Conservation (phyloP, 495 filamentous ascomycete genomes). For the Tetracladium setigerum region DNA sequence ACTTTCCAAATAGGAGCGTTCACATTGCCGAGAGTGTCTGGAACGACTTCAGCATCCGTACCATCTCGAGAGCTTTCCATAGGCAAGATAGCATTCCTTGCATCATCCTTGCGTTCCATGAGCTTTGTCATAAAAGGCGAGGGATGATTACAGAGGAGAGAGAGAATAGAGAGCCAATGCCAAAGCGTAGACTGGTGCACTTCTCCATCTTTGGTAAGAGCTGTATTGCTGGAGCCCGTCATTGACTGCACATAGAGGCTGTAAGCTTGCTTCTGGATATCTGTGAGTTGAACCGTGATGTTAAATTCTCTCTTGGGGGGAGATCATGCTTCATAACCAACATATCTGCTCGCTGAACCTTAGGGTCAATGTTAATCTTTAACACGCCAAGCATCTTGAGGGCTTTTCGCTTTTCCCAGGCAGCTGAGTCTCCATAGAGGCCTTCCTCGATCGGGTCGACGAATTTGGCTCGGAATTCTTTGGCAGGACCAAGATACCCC, state of each 20-base stretch:
- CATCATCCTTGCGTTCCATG: slow-evolving; percentile 16
- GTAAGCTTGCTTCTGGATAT: slow-evolving; percentile 59
- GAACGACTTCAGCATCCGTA: slow-evolving; percentile 22
- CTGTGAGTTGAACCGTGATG: slow-evolving; percentile 61
- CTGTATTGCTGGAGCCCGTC: slow-evolving; percentile 12
- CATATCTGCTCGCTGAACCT: slow-evolving; percentile 69
- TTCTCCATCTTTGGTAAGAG: slow-evolving; percentile 19
- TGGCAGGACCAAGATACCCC: slow-evolving; percentile 57
- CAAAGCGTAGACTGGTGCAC: slow-evolving; percentile 29
- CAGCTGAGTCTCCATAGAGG: slow-evolving; percentile 53
- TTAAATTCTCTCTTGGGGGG: slow-evolving; percentile 76
- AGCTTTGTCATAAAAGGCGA: slow-evolving; percentile 52
- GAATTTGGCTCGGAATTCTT: slow-evolving; percentile 62
- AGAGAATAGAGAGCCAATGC: slow-evolving; percentile 48
- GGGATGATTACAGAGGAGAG: slow-evolving; percentile 72
- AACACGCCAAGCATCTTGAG: slow-evolving; percentile 63
- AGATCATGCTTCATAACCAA: slow-evolving; percentile 56
- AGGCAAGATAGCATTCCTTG: slow-evolving; percentile 16
- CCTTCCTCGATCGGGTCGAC: slow-evolving; percentile 66
- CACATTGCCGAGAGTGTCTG: slow-evolving; percentile 20
- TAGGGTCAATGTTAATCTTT: slow-evolving; percentile 64
- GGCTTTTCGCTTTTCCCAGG: slow-evolving; percentile 42
- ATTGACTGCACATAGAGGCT: slow-evolving; percentile 42
- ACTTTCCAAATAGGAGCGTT: slow-evolving; percentile 27
- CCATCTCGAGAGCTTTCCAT: slow-evolving; percentile 2